phyloP scores from a whole-genome alignment of 768 basidiomycete species.

The Hericium rajendrae region DNA sequence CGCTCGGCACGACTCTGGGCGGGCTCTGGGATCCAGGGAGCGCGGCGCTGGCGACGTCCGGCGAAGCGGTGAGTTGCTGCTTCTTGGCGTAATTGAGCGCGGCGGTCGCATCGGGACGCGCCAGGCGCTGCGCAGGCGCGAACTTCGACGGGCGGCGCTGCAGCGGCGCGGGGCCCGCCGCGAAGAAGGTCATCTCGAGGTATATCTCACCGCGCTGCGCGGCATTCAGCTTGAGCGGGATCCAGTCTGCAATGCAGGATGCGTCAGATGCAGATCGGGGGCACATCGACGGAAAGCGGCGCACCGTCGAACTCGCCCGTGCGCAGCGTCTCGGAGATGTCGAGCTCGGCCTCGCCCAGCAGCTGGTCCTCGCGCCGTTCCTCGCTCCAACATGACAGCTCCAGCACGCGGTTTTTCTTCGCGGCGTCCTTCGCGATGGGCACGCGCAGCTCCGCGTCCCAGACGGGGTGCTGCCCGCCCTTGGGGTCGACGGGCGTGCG shows the following conservation, averaged over 20 bases:
- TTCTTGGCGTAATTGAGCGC: background rate
- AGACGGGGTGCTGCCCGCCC: slow-evolving; percentile 89
- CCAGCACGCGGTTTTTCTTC: slow-evolving; percentile 51
- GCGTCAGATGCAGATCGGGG: slow-evolving; percentile 5
- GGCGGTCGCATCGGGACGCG: slow-evolving; percentile 2
- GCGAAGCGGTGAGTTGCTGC: background rate
- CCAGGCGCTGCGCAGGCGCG: slow-evolving; percentile 8
- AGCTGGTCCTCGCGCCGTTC: slow-evolving; percentile 66
- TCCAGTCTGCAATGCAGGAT: slow-evolving; percentile 45
- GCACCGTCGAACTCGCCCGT: slow-evolving; percentile 88
- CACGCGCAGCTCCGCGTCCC: slow-evolving; percentile 85
- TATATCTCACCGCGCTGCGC: slow-evolving; percentile 77
- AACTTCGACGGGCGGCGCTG: slow-evolving; percentile 23
- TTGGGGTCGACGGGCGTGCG: slow-evolving; percentile 67
- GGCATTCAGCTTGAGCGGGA: slow-evolving; percentile 46
- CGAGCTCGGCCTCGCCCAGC: slow-evolving; percentile 66
- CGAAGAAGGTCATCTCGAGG: slow-evolving; percentile 89
- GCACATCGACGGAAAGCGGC: slow-evolving; percentile 18
- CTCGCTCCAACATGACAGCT: slow-evolving; percentile 72
- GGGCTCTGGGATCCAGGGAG: background rate
- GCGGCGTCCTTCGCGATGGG: slow-evolving; percentile 48
- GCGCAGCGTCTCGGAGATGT: slow-evolving; percentile 70
- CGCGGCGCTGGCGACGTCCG: background rate
- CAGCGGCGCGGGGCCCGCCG: slow-evolving; percentile 48
- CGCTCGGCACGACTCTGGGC: background rate